phyloP scores from a whole-genome alignment of 2,329 filamentous ascomycete species.

The Epichloe coenophiala region DNA sequence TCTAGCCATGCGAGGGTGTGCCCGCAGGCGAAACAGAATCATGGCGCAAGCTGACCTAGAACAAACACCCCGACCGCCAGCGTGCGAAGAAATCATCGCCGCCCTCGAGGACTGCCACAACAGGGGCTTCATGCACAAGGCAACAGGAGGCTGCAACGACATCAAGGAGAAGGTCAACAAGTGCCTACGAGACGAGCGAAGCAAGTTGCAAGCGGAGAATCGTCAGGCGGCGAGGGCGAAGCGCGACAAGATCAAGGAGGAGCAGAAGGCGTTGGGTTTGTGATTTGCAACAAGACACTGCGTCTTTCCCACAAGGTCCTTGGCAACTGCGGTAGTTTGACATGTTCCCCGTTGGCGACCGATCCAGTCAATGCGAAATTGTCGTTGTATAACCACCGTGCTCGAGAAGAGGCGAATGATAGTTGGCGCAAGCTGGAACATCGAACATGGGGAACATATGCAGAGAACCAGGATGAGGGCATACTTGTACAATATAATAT shows the following conservation, averaged over 20 bases:
- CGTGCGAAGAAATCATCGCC: conserved; percentile 87
- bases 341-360: background rate
- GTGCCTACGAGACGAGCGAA: conserved; percentile 70
- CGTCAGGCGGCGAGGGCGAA: conserved; percentile 54
- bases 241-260: conserved; percentile 55
- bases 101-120: conserved; percentile 94
- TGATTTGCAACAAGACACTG: conserved; percentile 8
- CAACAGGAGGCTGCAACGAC: conserved; percentile 77
- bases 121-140: conserved; percentile 82
- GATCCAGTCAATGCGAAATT: background rate
- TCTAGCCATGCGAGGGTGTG: background rate
- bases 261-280: conserved; percentile 44
- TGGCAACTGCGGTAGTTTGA: background rate
- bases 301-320: background rate
- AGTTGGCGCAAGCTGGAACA: background rate
- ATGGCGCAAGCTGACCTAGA: background rate
- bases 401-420: background rate
- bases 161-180: conserved; percentile 73
- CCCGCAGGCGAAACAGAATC: background rate
- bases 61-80: conserved; percentile 32
- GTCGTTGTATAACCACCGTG: background rate
- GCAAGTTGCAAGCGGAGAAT: conserved; percentile 66
- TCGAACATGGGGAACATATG: background rate
- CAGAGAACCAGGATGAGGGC: background rate
- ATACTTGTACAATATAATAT: background rate